Percentiles rank a stretch among this genome's conserved stretches.
These are phyloP conservation scores for Kernera saxatilis DNA, from an alignment of 345 rosid genomes.

Conservation along the genomic window DNA sequence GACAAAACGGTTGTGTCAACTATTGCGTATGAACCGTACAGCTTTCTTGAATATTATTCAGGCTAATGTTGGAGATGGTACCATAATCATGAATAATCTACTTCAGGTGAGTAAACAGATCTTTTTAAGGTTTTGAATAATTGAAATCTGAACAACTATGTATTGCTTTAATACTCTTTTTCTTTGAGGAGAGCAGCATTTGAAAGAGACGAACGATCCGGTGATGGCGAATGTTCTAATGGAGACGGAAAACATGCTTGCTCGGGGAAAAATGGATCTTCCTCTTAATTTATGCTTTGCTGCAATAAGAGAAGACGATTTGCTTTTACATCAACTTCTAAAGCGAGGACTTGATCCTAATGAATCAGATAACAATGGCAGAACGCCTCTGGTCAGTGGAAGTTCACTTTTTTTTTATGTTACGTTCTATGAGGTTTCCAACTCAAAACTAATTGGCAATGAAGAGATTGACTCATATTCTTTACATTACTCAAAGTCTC, in stretches of 20 bases:
- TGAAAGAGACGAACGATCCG: conserved; percentile 70
- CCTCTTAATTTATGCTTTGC: conserved; percentile 74
- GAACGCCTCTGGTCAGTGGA: conserved; percentile 67
- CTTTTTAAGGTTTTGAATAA: background rate
- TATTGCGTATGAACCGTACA: conserved; percentile 80
- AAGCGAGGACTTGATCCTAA: conserved; percentile 81
- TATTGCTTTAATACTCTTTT: background rate
- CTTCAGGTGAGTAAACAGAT: conserved; percentile 52
- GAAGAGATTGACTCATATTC: too few relatives aligned
- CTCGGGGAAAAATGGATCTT: conserved; percentile 70
- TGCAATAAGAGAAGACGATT: conserved; percentile 74
- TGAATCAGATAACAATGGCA: conserved; percentile 66
- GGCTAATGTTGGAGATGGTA: conserved; percentile 91
- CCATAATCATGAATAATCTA: conserved; percentile 84
- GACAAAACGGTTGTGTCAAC: conserved; percentile 83
- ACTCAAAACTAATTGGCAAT: too few relatives aligned
- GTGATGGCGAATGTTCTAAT: conserved; percentile 56
- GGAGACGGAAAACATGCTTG: conserved; percentile 77
- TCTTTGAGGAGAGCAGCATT: conserved; percentile 36
- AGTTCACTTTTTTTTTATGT: background rate
- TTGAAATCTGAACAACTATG: background rate
- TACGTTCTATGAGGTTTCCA: too few relatives aligned
- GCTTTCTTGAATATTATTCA: conserved; percentile 78
- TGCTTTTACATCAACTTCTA: conserved; percentile 65
- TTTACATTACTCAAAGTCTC: too few relatives aligned